Conservation (phyloP, 768 basidiomycete species). For the Mycena epipterygia region DNA sequence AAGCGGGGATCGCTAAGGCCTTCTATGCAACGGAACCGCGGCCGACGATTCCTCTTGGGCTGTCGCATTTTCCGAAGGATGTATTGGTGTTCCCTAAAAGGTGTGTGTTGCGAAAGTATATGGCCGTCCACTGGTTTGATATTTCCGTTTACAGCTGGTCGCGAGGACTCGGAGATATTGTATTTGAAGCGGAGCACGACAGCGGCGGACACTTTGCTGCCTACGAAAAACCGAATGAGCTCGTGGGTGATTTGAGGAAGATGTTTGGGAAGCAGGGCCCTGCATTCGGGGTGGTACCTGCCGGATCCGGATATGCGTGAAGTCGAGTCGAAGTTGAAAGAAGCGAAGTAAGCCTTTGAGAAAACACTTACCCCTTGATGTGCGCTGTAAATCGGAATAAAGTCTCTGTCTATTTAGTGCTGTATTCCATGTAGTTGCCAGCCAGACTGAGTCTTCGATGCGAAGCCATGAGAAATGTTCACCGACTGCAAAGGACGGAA, state of each 20-base stretch:
- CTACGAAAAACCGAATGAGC: constrained; percentile 19
- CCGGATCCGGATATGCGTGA: constrained; percentile 4
- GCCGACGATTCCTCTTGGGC: constrained; percentile 5
- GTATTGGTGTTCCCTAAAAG: not conserved
- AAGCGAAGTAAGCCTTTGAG: not conserved
- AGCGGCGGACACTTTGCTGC: constrained; percentile 21
- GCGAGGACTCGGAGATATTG: constrained; percentile 1
- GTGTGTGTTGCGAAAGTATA: too few relatives aligned
- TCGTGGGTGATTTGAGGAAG: constrained; percentile 13
- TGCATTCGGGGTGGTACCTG: constrained; percentile 19
- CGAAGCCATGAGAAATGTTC: too few relatives aligned
- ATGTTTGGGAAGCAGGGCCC: constrained; percentile 19
- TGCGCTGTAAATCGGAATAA: too few relatives aligned
- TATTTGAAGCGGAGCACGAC: constrained; percentile 21
- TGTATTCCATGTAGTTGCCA: too few relatives aligned
- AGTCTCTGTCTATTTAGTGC: too few relatives aligned
- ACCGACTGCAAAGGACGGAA: too few relatives aligned
- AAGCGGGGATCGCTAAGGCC: not conserved
- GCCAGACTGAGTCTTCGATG: too few relatives aligned
- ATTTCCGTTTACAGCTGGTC: not conserved
- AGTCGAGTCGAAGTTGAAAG: not conserved
- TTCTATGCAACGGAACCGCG: not conserved
- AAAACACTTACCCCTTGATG: not conserved
- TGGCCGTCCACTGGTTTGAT: not conserved
- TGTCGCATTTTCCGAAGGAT: constrained; percentile 12